Conservation (phyloP, 2,329 filamentous ascomycete genomes). For the Penicillium occitanis region DNA sequence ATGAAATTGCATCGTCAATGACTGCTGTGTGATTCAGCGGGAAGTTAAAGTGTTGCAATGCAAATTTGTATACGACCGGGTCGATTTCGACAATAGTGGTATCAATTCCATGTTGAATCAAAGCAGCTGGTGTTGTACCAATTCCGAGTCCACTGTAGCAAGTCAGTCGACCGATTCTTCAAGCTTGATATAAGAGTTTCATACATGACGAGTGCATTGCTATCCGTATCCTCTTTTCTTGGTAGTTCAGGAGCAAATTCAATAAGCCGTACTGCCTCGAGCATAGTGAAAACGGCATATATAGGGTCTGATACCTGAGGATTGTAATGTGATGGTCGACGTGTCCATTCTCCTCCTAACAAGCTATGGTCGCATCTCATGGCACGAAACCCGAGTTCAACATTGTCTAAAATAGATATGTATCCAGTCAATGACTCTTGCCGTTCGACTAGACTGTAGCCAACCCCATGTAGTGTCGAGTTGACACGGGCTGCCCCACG, state of each 20-base stretch:
- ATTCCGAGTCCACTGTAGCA: slow-evolving; percentile 75
- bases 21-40: slow-evolving; percentile 74
- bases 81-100: slow-evolving; percentile 96
- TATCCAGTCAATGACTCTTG: slow-evolving; percentile 88
- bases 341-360: slow-evolving; percentile 86
- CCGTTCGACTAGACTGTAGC: slow-evolving; percentile 76
- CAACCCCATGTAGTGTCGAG: slow-evolving; percentile 60
- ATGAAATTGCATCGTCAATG: slow-evolving; percentile 79
- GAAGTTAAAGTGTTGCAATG: slow-evolving; percentile 77
- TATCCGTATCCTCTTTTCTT: slow-evolving; percentile 58
- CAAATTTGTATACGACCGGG: slow-evolving; percentile 81
- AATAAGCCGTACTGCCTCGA: slow-evolving; percentile 85
- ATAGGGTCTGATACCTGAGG: slow-evolving; percentile 75
- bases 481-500: slow-evolving; percentile 65
- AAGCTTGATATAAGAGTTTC: slow-evolving; percentile 31
- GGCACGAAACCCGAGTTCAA: slow-evolving; percentile 68
- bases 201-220: slow-evolving; percentile 82
- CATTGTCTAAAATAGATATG: slow-evolving; percentile 81
- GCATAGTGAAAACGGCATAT: slow-evolving; percentile 93
- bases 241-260: slow-evolving; percentile 50
- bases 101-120: slow-evolving; percentile 83
- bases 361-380: slow-evolving; percentile 94
- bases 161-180: slow-evolving; percentile 10
- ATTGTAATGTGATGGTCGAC: slow-evolving; percentile 49
- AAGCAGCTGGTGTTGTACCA: slow-evolving; percentile 82